Evolutionary conservation across 805 yeast genomes (phyloP), one percentile per base, ranked within the genome.

Genomic region (Candida manassasensis): DNA sequence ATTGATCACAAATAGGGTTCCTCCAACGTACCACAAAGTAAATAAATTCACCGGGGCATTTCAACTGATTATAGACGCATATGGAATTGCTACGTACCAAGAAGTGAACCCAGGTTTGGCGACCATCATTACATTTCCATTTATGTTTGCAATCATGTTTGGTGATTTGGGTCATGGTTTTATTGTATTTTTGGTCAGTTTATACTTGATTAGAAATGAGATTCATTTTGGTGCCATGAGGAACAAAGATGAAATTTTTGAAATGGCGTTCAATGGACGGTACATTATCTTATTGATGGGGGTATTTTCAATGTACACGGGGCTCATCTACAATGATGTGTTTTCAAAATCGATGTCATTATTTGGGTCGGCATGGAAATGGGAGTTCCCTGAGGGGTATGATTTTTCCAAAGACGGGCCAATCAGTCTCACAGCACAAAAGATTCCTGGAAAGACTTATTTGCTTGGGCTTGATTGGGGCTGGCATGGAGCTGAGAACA

Each of bases 111-210:
- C 98, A 4, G 98, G 95, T 36, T 68, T 93, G 44, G 90, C 98
- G 3, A 90, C 98, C 1, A 77, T 87, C 31, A 82, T 93, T 17
- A 93, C 98, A 0, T 93, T 93, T 69, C 98, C 98, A 16, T 93
- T 93, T 59, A 84, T 93, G 95, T 93, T 93, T 66, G 97, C 98
- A 19, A 83, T 93, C 50, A 93, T 93, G 98, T 93, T 93, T 69
- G 98, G 98, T 69, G 98, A 93, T 67, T 57, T 89, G 40, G 98
- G 98, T 11, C 98, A 93, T 66, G 98, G 98, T 4, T 74, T 88
- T 40, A 75, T 93, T 32, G 67, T 93, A 59, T 73, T 82, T 36
- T 59, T 83, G 38, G 85, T 87, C 12, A 95, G 94, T 1, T 61
- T 77, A 35, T 60, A 64, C 19, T 66, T 93, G 43, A 88, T 93